Base-by-base conservation (phyloP, 208 protist species). In the Trypanosoma caninum region DNA sequence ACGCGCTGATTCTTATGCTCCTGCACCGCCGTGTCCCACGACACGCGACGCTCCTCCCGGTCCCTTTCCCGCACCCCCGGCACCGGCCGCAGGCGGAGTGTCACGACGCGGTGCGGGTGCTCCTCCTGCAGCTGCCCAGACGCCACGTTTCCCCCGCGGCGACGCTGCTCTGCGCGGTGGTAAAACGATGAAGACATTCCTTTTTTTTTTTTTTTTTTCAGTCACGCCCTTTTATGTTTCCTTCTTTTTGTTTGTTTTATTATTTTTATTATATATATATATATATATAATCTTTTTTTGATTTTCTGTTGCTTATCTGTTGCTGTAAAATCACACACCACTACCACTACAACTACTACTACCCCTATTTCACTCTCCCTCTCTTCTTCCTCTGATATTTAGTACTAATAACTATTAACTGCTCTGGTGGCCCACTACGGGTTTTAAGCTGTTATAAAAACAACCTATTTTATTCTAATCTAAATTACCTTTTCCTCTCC, bases 1-100 rank as follows among this genome's bases (percentile, higher is more conserved):
- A 90, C 79, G n/a, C 65, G 76, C 62, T 94, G 87, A 37, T 87
- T 78, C 3, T 50, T 33, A 31, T 82, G 54, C n/a, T 94, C 82
- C 11, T 46, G 54, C 34, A 93, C 69, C 2, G 37, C 50, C 1
- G 48, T 54, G 10, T 82, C 75, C 87, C 87, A 93, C 25, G 83
- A 74, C n/a, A 94, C 74, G 33, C 65, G 62, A 18, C 62, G 60
- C 3, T 14, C 30, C 2, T 34, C 31, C 10, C 33, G 16, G 20
- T 41, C 34, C 13, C 33, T 7, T 18, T 72, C 40, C 45, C 65
- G n/a, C n/a, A n/a, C 14, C 28, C 11, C 35, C n/a, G 11, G 45
- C 2, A 40, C 25, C 23, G 59, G 66, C 4, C 42, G 65, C 40
- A 81, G 47, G 33, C 71, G 70, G 31, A 81, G 65, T 2, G 47